Percentiles rank a stretch among this genome's conserved stretches.
Conservation (phyloP, 129 eudicot genomes). For the Cynara cardunculus region DNA sequence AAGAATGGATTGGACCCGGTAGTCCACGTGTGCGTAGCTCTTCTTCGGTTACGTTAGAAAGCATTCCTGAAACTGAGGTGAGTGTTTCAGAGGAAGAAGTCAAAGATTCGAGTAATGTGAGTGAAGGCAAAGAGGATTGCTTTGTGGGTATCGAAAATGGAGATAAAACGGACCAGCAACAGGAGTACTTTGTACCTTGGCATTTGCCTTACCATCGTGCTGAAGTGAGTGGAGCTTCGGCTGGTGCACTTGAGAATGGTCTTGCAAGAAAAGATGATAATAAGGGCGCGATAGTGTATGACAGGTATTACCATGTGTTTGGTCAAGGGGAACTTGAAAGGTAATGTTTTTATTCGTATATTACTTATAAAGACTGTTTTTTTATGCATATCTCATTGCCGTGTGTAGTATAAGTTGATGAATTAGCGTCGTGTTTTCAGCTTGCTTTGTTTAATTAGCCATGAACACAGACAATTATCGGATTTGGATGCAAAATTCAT, state of each 20-base stretch:
- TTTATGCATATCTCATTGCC: background rate
- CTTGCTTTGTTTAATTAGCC: background rate
- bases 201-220: constrained; percentile 98
- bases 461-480: background rate
- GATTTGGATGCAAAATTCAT: background rate
- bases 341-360: constrained; percentile 26
- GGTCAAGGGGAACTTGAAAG: constrained; percentile 99
- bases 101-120: constrained; percentile 15
- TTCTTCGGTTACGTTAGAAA: constrained; percentile 43
- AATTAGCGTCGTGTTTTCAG: background rate
- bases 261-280: constrained; percentile 88
- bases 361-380: background rate
- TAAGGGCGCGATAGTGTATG: constrained; percentile 86
- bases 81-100: constrained; percentile 26
- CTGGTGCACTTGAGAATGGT: constrained; percentile 64
- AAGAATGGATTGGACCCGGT: constrained; percentile 91
- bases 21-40: constrained; percentile 58
- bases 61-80: constrained; percentile 77
- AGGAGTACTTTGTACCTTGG: constrained; percentile 96
- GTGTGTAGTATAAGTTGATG: background rate
- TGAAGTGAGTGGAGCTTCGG: constrained; percentile 87
- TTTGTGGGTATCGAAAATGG: constrained; percentile 19
- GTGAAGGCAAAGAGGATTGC: constrained; percentile 11
- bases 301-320: constrained; percentile 94
- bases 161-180: constrained; percentile 36